These are phyloP conservation scores for Neofusicoccum sp. DNA, from an alignment of 2,329 filamentous ascomycete genomes.

Conservation along the genomic window DNA sequence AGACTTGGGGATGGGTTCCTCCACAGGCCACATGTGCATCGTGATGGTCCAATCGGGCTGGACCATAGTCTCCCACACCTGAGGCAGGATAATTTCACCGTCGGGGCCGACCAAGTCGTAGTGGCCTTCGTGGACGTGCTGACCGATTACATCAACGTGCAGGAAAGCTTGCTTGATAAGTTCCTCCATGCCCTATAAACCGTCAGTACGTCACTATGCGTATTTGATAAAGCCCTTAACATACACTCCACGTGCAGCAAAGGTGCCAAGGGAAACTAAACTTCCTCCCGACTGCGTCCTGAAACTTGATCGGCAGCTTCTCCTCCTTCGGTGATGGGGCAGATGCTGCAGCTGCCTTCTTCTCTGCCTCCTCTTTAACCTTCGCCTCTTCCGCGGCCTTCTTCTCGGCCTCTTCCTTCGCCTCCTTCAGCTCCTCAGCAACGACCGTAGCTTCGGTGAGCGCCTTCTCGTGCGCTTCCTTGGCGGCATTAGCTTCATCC, in stretches of 20 bases:
- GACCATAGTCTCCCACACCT: slow-evolving; percentile 51
- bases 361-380: slow-evolving; percentile 42
- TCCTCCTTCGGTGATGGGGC: slow-evolving; percentile 43
- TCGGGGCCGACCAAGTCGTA: slow-evolving; percentile 53
- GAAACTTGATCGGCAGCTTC: slow-evolving; percentile 81
- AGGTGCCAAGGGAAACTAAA: slow-evolving; percentile 89
- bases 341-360: slow-evolving; percentile 43
- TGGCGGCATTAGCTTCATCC: slow-evolving; percentile 33
- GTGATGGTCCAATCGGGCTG: slow-evolving; percentile 52
- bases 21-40: slow-evolving; percentile 54
- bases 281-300: slow-evolving; percentile 87
- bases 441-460: slow-evolving; percentile 47
- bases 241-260: slow-evolving; percentile 80
- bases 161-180: slow-evolving; percentile 54
- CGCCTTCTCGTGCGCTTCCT: slow-evolving; percentile 33
- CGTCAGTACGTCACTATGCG: not conserved
- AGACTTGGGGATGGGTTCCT: no score
- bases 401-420: slow-evolving; percentile 53
- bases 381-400: slow-evolving; percentile 52
- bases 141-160: slow-evolving; percentile 49
- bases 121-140: slow-evolving; percentile 48
- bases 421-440: slow-evolving; percentile 58
- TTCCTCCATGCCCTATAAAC: slow-evolving; percentile 49
- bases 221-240: slow-evolving; percentile 42
- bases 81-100: slow-evolving; percentile 52